Conservation (phyloP, 2,329 filamentous ascomycete genomes). For the Fusarium sp. region DNA sequence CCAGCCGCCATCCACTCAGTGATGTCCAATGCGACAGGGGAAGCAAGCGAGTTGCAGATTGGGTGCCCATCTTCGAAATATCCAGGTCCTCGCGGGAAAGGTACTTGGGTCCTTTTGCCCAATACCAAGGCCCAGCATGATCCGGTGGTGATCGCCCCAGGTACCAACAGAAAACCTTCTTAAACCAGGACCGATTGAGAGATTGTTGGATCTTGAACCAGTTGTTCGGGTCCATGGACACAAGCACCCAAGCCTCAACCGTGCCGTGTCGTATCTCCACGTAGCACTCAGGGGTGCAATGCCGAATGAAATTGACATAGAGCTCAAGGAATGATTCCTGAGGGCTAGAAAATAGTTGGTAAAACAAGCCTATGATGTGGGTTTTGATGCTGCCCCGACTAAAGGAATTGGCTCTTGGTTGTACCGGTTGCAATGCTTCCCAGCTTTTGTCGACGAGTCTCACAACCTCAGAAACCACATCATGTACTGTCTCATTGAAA, state of each 20-base stretch:
- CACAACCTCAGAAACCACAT: background rate
- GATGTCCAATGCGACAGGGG: too few relatives aligned
- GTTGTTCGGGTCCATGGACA: background rate
- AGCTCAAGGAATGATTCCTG: background rate
- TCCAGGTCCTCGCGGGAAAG: too few relatives aligned
- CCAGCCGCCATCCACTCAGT: too few relatives aligned
- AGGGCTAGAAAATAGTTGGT: too few relatives aligned
- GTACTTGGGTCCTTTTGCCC: background rate
- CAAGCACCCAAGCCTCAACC: background rate
- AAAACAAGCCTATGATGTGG: too few relatives aligned
- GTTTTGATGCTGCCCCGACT: background rate
- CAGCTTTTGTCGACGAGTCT: background rate
- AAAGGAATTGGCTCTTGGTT: background rate
- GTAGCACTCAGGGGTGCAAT: background rate
- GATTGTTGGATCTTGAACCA: background rate
- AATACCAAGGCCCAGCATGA: background rate
- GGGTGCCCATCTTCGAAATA: too few relatives aligned
- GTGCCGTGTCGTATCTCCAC: background rate
- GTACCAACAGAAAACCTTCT: too few relatives aligned
- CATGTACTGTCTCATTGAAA: background rate
- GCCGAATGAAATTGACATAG: background rate
- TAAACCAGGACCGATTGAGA: background rate
- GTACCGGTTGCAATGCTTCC: fast-evolving
- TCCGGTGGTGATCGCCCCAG: too few relatives aligned
- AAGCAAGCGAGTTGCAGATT: too few relatives aligned